phyloP scores from a whole-genome alignment of 2,329 filamentous ascomycete species.

The Xylariaceae sp. region DNA sequence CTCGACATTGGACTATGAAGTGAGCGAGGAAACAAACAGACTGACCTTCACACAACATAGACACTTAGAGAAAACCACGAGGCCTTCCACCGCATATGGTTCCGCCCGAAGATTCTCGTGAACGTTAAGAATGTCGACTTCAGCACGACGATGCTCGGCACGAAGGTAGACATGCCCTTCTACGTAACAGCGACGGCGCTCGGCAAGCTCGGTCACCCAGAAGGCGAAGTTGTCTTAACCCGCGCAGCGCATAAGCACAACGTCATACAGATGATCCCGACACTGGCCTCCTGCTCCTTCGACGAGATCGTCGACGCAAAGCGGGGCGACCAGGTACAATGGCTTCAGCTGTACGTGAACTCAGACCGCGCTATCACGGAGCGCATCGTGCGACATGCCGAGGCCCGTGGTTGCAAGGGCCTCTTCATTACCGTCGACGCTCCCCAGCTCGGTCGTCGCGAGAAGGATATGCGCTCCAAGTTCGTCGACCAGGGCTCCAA shows the following conservation, averaged over 20 bases:
- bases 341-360: conserved; percentile 97
- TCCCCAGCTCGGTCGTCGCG: conserved; percentile 85
- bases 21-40: background rate
- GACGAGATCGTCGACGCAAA: conserved; percentile 92
- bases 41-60: conserved; percentile 38
- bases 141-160: conserved; percentile 89
- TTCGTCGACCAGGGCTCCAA: conserved; percentile 78
- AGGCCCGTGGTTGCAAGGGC: conserved; percentile 84
- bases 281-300: conserved; percentile 91
- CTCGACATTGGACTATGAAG: background rate
- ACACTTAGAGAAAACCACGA: conserved; percentile 93
- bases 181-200: conserved; percentile 96
- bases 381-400: conserved; percentile 85
- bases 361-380: conserved; percentile 88
- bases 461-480: conserved; percentile 97
- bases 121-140: conserved; percentile 85
- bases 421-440: conserved; percentile 99
- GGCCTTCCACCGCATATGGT: conserved; percentile 96
- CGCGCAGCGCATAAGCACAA: conserved; percentile 78
- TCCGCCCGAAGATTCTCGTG: conserved; percentile 81
- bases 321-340: conserved; percentile 77
- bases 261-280: conserved; percentile 97
- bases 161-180: conserved; percentile 78
- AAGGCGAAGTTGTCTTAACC: conserved; percentile 90
- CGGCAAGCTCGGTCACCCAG: conserved; percentile 87